phyloP scores from a whole-genome alignment of 192 early-diverging fungal genomes.

The Podila epigama region DNA sequence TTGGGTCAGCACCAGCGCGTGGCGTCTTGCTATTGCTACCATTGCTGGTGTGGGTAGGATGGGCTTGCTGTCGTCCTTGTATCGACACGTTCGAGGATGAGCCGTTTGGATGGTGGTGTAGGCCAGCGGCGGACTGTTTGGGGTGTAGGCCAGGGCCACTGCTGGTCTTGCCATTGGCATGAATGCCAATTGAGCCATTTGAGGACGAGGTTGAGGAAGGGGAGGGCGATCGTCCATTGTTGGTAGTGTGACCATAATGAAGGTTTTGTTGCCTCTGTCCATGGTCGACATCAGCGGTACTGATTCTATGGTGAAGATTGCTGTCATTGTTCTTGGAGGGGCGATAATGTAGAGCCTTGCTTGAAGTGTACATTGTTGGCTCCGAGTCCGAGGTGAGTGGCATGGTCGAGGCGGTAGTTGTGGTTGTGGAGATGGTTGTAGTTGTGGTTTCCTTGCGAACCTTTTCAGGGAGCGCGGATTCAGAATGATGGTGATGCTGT shows the following conservation, averaged over 20 bases:
- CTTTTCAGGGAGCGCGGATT: constrained; percentile 30
- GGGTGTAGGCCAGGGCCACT: neutral
- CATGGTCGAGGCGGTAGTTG: constrained; percentile 38
- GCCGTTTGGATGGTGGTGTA: neutral
- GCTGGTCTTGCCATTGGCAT: neutral
- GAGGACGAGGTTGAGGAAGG: constrained; percentile 30
- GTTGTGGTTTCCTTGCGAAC: constrained; percentile 45
- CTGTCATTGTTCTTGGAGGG: constrained; percentile 12
- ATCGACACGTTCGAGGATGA: constrained; percentile 16
- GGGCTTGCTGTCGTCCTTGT: neutral
- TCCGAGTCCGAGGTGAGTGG: constrained; percentile 41
- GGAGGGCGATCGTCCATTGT: constrained; percentile 22
- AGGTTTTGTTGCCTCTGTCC: constrained; percentile 3
- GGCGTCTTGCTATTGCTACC: constrained; percentile 15
- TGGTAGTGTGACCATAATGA: neutral
- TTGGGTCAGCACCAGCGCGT: too few species aligned
- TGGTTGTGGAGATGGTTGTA: constrained; percentile 38
- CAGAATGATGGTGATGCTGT: constrained; percentile 10
- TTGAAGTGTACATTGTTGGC: constrained; percentile 18
- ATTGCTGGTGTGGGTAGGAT: neutral
- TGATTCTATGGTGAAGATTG: constrained; percentile 8
- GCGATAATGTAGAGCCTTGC: constrained; percentile 17
- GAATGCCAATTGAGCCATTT: constrained; percentile 11
- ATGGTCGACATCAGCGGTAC: constrained; percentile 17
- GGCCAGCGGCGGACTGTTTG: neutral